Percentiles rank a stretch among this genome's conserved stretches.
phyloP scores from a whole-genome alignment of 345 rosid species.

The Geranium rotundifolium region DNA sequence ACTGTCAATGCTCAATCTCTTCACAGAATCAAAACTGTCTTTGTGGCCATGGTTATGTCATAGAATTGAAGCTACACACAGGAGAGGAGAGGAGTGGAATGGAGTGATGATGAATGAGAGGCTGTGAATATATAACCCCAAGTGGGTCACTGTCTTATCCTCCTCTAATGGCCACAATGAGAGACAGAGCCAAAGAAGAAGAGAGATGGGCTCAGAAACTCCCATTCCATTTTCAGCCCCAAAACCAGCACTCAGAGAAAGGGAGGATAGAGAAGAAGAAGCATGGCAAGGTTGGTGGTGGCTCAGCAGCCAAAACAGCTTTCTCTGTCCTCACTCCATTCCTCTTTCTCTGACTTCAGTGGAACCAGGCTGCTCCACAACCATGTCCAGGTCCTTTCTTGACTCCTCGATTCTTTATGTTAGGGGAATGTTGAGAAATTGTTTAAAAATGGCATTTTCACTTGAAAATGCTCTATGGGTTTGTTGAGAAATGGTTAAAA shows the following conservation, averaged over 20 bases:
- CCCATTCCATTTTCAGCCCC: slow-evolving; percentile 9
- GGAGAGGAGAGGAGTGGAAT: too few relatives aligned
- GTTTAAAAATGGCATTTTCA: neutral
- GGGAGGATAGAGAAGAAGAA: slow-evolving; percentile 14
- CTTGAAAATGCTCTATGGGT: too few relatives aligned
- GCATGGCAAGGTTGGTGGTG: slow-evolving; percentile 62
- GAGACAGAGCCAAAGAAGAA: slow-evolving; percentile 4
- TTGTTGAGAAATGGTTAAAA: too few relatives aligned
- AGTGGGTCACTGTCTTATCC: slow-evolving; percentile 32
- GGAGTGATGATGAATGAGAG: slow-evolving; percentile 4
- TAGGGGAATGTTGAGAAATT: neutral
- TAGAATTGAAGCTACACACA: too few relatives aligned
- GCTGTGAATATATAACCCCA: slow-evolving; percentile 12
- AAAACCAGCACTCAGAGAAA: slow-evolving; percentile 2
- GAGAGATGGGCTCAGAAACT: slow-evolving; percentile 2
- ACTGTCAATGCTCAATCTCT: neutral
- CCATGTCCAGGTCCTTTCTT: slow-evolving; percentile 44
- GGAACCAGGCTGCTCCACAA: slow-evolving; percentile 68
- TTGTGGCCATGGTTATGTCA: neutral
- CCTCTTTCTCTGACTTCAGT: slow-evolving; percentile 80
- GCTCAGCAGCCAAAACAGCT: slow-evolving; percentile 45
- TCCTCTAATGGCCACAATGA: slow-evolving; percentile 1
- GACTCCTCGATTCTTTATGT: neutral
- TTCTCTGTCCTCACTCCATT: slow-evolving; percentile 56
- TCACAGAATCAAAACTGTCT: neutral